A percentile compares a stretch with the other conserved stretches of the same genome.
phyloP scores from a whole-genome alignment of 805 yeast species.

The Spathaspora sp. region DNA sequence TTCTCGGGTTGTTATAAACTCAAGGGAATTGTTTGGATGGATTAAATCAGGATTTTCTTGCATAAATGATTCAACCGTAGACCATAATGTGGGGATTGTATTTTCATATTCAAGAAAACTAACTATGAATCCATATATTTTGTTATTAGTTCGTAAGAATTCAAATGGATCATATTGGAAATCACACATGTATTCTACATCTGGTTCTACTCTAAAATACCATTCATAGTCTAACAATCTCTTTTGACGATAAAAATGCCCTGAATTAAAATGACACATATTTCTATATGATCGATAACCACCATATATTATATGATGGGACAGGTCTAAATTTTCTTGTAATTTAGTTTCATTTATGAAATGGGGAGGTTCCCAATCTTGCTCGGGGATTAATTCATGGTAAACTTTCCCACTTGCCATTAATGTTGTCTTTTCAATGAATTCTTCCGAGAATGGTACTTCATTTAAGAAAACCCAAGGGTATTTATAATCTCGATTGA shows the following conservation, averaged over 20 bases:
- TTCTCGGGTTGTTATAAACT: conserved; percentile 45
- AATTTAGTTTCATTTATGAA: conserved; percentile 29
- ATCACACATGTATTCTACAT: conserved; percentile 53
- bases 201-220: conserved; percentile 62
- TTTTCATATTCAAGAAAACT: conserved; percentile 51
- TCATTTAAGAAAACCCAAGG: conserved; percentile 46
- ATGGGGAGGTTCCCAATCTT: conserved; percentile 39
- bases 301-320: conserved; percentile 39
- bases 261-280: conserved; percentile 76
- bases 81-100: conserved; percentile 53
- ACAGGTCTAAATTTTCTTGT: conserved; percentile 19
- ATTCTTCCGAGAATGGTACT: conserved; percentile 38
- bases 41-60: conserved; percentile 40
- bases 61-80: conserved; percentile 44
- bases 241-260: conserved; percentile 50
- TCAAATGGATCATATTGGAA: conserved; percentile 54
- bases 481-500: conserved; percentile 34
- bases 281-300: conserved; percentile 49
- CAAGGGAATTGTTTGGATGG: conserved; percentile 45
- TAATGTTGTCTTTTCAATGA: conserved; percentile 38
- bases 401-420: conserved; percentile 42
- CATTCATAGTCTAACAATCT: conserved; percentile 46
- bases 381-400: conserved; percentile 37
- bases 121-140: conserved; percentile 48
- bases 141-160: conserved; percentile 37